Percentiles rank a stretch among this genome's conserved stretches.
These are phyloP conservation scores for Cryptococcus jaspeensis DNA, from an alignment of 1,284 basidiomycete species.

Conservation along the genomic window DNA sequence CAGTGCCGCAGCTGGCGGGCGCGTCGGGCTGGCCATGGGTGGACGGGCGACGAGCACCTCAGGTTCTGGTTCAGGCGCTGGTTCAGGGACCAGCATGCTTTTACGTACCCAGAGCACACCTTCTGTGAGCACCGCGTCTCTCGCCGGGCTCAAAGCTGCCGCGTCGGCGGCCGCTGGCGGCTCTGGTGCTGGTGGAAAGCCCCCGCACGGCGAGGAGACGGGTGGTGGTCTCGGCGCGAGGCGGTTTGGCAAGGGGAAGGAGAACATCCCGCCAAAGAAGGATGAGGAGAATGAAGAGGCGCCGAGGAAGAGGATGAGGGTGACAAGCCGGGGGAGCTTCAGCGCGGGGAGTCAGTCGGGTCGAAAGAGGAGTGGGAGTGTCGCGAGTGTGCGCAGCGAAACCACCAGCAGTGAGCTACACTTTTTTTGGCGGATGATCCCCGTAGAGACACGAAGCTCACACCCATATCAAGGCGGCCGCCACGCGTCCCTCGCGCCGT, in stretches of 20 bases:
- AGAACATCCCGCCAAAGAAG: slow-evolving; percentile 46
- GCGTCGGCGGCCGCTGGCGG: neutral
- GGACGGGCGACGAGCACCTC: slow-evolving; percentile 16
- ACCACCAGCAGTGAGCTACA: slow-evolving; percentile 6
- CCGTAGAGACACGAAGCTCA: neutral
- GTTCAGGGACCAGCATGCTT: slow-evolving; percentile 17
- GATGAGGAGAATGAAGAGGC: slow-evolving; percentile 27
- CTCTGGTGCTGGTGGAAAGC: slow-evolving; percentile 4
- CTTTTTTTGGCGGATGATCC: too few species aligned
- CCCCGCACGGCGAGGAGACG: slow-evolving; percentile 11
- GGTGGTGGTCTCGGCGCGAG: slow-evolving; percentile 20
- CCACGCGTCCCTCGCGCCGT: slow-evolving; percentile 17
- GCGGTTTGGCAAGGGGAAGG: slow-evolving; percentile 42
- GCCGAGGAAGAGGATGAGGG: slow-evolving; percentile 35
- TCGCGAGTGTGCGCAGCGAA: slow-evolving; percentile 42
- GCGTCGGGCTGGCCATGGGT: slow-evolving; percentile 16
- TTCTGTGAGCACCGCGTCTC: slow-evolving; percentile 3
- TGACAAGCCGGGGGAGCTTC: slow-evolving; percentile 19
- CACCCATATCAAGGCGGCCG: slow-evolving; percentile 3
- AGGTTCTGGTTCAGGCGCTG: slow-evolving; percentile 9
- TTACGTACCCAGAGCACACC: slow-evolving; percentile 30
- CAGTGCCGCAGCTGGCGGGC: neutral
- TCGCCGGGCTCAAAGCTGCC: slow-evolving; percentile 6
- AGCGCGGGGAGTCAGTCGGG: slow-evolving; percentile 3
- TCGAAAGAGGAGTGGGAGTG: slow-evolving; percentile 35